Evolutionary conservation across 306 rosid genomes (phyloP).

Genomic region (Adenanthera pavonina): DNA sequence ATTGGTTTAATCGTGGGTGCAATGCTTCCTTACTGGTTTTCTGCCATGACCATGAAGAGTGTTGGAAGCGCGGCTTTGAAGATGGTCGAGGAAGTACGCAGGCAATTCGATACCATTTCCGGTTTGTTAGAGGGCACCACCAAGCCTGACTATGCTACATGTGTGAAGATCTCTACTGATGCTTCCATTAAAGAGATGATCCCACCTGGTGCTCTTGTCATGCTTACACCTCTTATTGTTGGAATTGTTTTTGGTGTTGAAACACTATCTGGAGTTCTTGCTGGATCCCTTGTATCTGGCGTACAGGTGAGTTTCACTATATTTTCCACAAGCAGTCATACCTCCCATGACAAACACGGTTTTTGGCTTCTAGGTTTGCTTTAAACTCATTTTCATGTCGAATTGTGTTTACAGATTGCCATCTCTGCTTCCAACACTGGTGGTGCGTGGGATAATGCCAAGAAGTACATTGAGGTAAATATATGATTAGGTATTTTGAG

Average conservation of each 20-base stretch:
- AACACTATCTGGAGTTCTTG: slow-evolving; percentile 95
- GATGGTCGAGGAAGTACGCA: slow-evolving; percentile 99
- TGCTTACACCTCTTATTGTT: slow-evolving; percentile 91
- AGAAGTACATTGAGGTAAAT: slow-evolving; percentile 91
- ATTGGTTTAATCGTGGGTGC: slow-evolving; percentile 91
- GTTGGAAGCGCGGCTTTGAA: slow-evolving; percentile 96
- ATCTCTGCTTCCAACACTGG: slow-evolving; percentile 99
- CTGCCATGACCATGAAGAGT: slow-evolving; percentile 99
- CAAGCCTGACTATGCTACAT: slow-evolving; percentile 92
- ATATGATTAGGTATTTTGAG: slow-evolving; percentile 3
- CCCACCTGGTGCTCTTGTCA: slow-evolving; percentile 96
- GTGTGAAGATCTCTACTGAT: slow-evolving; percentile 93
- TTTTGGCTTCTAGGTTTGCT: not conserved
- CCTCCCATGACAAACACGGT: not conserved
- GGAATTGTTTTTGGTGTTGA: slow-evolving; percentile 96
- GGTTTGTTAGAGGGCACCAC: slow-evolving; percentile 96
- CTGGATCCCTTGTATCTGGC: slow-evolving; percentile 92
- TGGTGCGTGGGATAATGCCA: slow-evolving; percentile 99
- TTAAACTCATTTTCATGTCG: slow-evolving; percentile 16
- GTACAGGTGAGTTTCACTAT: slow-evolving; percentile 66
- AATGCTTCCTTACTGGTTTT: slow-evolving; percentile 99
- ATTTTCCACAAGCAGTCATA: not conserved
- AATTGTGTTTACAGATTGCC: slow-evolving; percentile 64
- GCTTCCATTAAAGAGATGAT: slow-evolving; percentile 98
- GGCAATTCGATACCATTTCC: slow-evolving; percentile 89